Evolutionary conservation across 495 filamentous ascomycete species (phyloP).

Genomic region (Xylaria cubensis): DNA sequence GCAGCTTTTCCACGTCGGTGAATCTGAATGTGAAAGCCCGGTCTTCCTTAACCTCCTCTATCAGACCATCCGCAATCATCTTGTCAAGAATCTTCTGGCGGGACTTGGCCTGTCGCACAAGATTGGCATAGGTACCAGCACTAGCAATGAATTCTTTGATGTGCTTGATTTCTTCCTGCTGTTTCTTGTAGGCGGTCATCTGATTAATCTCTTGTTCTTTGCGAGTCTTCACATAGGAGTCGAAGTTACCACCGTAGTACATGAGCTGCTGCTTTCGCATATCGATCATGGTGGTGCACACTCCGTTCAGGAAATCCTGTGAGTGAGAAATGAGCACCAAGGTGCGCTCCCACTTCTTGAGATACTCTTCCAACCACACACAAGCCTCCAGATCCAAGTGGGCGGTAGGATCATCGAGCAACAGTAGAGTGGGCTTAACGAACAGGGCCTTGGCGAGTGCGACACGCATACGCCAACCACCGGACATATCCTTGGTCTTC

Average conservation of each 20-base stretch:
- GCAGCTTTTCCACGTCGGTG: constrained; percentile 97
- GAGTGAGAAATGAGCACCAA: constrained; percentile 96
- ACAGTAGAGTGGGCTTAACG: constrained; percentile 92
- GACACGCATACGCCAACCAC: constrained; percentile 99
- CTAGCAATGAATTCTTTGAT: constrained; percentile 99
- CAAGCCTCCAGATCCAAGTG: constrained; percentile 99
- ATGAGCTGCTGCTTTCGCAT: constrained; percentile 89
- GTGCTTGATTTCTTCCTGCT: constrained; percentile 98
- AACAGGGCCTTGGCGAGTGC: constrained; percentile 97
- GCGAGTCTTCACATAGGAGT: constrained; percentile 95
- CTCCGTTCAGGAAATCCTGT: constrained; percentile 98
- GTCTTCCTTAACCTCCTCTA: constrained; percentile 85
- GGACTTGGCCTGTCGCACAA: constrained; percentile 98
- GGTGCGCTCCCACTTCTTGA: constrained; percentile 99
- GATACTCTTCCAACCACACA: constrained; percentile 99
- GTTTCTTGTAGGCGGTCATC: constrained; percentile 97
- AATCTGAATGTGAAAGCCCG: constrained; percentile 98
- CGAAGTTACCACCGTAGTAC: constrained; percentile 99
- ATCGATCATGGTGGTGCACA: constrained; percentile 98
- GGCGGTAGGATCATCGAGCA: constrained; percentile 97
- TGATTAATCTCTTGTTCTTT: constrained; percentile 96
- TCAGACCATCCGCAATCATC: constrained; percentile 99
- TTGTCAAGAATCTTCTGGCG: constrained; percentile 99
- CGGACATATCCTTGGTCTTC: constrained; percentile 99
- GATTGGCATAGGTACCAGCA: constrained; percentile 99